These are phyloP conservation scores for Jacaranda mimosifolia DNA, from an alignment of 257 asterid species.

Conservation along the genomic window DNA sequence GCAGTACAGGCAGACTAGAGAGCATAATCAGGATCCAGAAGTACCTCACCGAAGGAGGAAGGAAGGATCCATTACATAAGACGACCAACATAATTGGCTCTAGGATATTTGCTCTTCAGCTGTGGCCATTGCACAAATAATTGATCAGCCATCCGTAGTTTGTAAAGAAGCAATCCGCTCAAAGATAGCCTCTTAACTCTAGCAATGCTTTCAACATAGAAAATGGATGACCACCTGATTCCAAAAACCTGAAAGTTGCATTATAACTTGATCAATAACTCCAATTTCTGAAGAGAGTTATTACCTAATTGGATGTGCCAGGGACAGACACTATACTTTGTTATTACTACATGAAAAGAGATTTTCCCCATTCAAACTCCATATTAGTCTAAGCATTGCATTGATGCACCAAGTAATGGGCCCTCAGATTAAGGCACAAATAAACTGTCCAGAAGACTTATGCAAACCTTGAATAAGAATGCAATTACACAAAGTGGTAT, in stretches of 20 bases:
- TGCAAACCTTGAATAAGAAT: slow-evolving; percentile 77
- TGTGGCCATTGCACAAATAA: slow-evolving; percentile 96
- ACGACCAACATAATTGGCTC: slow-evolving; percentile 82
- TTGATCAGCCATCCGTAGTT: slow-evolving; percentile 83
- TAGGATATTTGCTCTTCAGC: slow-evolving; percentile 75
- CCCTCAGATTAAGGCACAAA: slow-evolving; percentile 18
- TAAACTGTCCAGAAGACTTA: neutral
- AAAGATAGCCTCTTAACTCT: slow-evolving; percentile 88
- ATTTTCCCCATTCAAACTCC: slow-evolving; percentile 1
- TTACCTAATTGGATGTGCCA: neutral
- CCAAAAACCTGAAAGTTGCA: slow-evolving; percentile 68
- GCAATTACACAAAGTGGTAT: slow-evolving; percentile 80
- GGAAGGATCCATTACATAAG: slow-evolving; percentile 64
- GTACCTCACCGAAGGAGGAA: slow-evolving; percentile 34
- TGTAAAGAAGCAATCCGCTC: slow-evolving; percentile 85
- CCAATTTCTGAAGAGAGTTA: slow-evolving; percentile 9
- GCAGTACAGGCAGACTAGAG: neutral
- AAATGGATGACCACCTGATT: slow-evolving; percentile 83
- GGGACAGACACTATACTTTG: neutral
- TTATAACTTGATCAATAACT: slow-evolving; percentile 3
- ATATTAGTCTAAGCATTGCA: slow-evolving; percentile 9
- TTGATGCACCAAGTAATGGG: slow-evolving; percentile 23
- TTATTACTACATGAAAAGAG: neutral
- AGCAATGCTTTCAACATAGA: slow-evolving; percentile 95
- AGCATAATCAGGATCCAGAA: slow-evolving; percentile 8